Percentiles rank a stretch among this genome's conserved stretches.
Conservation (phyloP, 208 protist species). For the Crithidia fasciculata region DNA sequence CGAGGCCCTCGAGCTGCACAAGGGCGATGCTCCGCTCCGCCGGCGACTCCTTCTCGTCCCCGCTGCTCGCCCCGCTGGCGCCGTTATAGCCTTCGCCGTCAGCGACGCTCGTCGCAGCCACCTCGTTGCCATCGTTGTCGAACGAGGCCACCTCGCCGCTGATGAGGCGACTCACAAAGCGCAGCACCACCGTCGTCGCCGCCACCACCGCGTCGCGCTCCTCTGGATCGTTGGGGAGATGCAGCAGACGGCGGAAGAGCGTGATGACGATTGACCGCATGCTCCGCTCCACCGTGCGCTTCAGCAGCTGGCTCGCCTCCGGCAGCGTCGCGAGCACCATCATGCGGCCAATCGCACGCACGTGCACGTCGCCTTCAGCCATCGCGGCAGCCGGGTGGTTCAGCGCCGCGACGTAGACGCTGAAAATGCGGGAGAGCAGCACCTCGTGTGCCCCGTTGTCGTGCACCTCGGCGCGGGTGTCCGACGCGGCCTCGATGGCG, state of each 20-base stretch:
- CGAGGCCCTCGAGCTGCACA: slow-evolving; percentile 82
- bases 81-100: not conserved
- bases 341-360: slow-evolving; percentile 35
- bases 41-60: slow-evolving; percentile 22
- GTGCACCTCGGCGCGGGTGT: slow-evolving; percentile 42
- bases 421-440: slow-evolving; percentile 56
- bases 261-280: slow-evolving; percentile 33
- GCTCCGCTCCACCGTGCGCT: slow-evolving; percentile 33
- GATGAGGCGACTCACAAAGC: slow-evolving; percentile 59
- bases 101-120: slow-evolving; percentile 13
- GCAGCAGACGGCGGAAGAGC: slow-evolving; percentile 26
- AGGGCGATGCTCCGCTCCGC: slow-evolving; percentile 30
- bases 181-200: slow-evolving; percentile 36
- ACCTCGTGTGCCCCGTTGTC: slow-evolving; percentile 73
- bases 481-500: slow-evolving; percentile 53
- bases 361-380: slow-evolving; percentile 26
- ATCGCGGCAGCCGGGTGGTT: slow-evolving; percentile 39
- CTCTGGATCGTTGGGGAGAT: not conserved
- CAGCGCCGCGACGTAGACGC: slow-evolving; percentile 55
- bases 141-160: slow-evolving; percentile 43
- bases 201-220: slow-evolving; percentile 19
- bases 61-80: slow-evolving; percentile 23
- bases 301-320: slow-evolving; percentile 31
- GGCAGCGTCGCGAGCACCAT: slow-evolving; percentile 31
- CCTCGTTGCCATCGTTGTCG: slow-evolving; percentile 35